A percentile compares a stretch with the other conserved stretches of the same genome.
These are phyloP conservation scores for Kodamaea anthophila DNA, from an alignment of 1,139 yeast species.

Conservation along the genomic window DNA sequence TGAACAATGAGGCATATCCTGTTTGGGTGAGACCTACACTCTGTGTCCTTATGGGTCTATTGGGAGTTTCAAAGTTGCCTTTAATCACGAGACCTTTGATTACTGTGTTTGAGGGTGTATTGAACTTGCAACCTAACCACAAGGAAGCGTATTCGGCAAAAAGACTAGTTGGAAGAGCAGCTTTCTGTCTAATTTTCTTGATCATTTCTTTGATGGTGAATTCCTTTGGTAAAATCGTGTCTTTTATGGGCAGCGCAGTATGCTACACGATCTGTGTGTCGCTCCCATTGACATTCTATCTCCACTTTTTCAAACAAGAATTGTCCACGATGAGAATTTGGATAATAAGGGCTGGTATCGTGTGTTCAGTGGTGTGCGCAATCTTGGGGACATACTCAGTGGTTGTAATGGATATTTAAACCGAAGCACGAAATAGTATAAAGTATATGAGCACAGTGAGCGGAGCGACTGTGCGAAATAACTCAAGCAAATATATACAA, in stretches of 20 bases:
- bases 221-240: slow-evolving; percentile 76
- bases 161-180: slow-evolving; percentile 18
- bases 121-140: slow-evolving; percentile 6
- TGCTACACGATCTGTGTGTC: slow-evolving; percentile 78
- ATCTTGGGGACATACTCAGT: slow-evolving; percentile 43
- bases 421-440: background rate
- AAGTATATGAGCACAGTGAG: background rate
- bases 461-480: background rate
- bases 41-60: slow-evolving; percentile 32
- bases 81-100: slow-evolving; percentile 35
- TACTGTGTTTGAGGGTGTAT: slow-evolving; percentile 30
- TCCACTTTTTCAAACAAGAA: slow-evolving; percentile 47
- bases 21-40: slow-evolving; percentile 23
- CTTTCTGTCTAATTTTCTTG: slow-evolving; percentile 25
- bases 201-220: slow-evolving; percentile 56
- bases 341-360: slow-evolving; percentile 41
- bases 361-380: slow-evolving; percentile 41
- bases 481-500: too few species aligned
- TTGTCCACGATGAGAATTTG: slow-evolving; percentile 32
- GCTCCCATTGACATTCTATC: slow-evolving; percentile 68
- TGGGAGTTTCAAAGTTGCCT: slow-evolving; percentile 39
- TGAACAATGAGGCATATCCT: slow-evolving; percentile 32
- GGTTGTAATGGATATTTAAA: slow-evolving; percentile 14
- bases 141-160: slow-evolving; percentile 5
- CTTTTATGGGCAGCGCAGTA: slow-evolving; percentile 75